phyloP scores from a whole-genome alignment of 2,329 filamentous ascomycete species.

The Nemania sp. region DNA sequence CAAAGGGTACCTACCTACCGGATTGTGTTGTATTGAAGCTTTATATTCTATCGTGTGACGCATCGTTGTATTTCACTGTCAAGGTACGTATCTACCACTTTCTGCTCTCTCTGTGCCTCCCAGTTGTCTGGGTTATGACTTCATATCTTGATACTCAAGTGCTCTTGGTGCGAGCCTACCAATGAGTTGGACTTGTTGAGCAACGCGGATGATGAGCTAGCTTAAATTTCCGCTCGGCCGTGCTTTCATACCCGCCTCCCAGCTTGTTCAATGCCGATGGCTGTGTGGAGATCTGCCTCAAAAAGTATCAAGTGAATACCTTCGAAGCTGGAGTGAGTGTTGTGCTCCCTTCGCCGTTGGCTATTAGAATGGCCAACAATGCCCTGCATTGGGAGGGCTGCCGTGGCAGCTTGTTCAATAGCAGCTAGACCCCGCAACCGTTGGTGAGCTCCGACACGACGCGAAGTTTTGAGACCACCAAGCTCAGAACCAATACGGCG shows the following conservation, averaged over 20 bases:
- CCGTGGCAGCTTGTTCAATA: background rate
- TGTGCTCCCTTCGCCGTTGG: background rate
- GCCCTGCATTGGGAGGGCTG: background rate
- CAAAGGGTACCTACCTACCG: too few relatives aligned
- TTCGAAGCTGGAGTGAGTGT: background rate
- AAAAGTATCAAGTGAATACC: conserved; percentile 9
- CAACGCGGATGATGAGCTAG: background rate
- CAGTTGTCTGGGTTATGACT: background rate
- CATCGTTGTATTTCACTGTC: conserved; percentile 9
- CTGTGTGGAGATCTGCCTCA: background rate
- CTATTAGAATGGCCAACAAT: background rate
- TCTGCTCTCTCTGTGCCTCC: background rate
- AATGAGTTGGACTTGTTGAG: too few relatives aligned
- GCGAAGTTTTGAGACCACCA: conserved; percentile 2
- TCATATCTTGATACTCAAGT: background rate
- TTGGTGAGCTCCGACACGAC: background rate
- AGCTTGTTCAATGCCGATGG: conserved; percentile 1
- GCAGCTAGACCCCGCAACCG: background rate
- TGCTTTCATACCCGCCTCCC: background rate
- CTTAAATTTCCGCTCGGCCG: background rate
- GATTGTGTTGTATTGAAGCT: too few relatives aligned
- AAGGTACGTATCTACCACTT: conserved; percentile 17
- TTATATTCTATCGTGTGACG: too few relatives aligned
- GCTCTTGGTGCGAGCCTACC: conserved; percentile 11
- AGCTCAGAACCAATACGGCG: too few relatives aligned